Percentiles rank a stretch among this genome's conserved stretches.
Evolutionary conservation across 768 basidiomycete species (phyloP).

Genomic region (Phaeotremella fagi): DNA sequence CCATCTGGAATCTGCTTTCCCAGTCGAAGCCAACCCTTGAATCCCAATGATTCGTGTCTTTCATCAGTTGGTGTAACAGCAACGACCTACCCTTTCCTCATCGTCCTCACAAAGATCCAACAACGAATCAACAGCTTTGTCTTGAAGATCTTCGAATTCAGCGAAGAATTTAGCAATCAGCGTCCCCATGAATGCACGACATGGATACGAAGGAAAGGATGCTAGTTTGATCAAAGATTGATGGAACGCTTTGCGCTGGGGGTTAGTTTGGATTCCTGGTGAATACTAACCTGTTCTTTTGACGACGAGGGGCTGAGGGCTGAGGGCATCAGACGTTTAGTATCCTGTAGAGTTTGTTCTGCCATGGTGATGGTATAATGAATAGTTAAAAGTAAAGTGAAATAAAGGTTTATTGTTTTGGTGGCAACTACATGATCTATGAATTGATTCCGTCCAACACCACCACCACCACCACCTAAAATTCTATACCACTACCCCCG

Average conservation of each 20-base stretch:
- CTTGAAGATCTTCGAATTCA: slow-evolving; percentile 41
- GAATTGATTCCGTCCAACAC: no score
- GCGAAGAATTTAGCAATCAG: slow-evolving; percentile 29
- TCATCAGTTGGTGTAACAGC: slow-evolving; percentile 1
- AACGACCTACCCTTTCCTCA: slow-evolving; percentile 30
- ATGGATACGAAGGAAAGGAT: slow-evolving; percentile 15
- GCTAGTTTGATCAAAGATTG: slow-evolving; percentile 26
- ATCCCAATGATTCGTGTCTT: slow-evolving; percentile 35
- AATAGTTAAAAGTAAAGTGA: no score
- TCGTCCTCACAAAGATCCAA: slow-evolving; percentile 44
- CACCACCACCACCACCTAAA: no score
- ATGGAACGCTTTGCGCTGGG: slow-evolving; percentile 21
- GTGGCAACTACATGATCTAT: no score
- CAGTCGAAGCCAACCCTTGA: slow-evolving; percentile 32
- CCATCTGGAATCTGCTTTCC: slow-evolving; percentile 38
- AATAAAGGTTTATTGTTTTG: no score
- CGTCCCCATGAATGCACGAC: slow-evolving; percentile 30
- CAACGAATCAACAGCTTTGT: slow-evolving; percentile 33
- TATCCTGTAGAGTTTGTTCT: neutral
- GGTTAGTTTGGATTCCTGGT: neutral
- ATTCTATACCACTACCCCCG: slow-evolving; percentile 2
- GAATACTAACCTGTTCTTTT: neutral
- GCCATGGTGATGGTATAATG: neutral
- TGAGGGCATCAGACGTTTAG: neutral
- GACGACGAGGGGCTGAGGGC: neutral